Conservation (phyloP, 2,329 filamentous ascomycete species). For the Ciborinia camelliae region DNA sequence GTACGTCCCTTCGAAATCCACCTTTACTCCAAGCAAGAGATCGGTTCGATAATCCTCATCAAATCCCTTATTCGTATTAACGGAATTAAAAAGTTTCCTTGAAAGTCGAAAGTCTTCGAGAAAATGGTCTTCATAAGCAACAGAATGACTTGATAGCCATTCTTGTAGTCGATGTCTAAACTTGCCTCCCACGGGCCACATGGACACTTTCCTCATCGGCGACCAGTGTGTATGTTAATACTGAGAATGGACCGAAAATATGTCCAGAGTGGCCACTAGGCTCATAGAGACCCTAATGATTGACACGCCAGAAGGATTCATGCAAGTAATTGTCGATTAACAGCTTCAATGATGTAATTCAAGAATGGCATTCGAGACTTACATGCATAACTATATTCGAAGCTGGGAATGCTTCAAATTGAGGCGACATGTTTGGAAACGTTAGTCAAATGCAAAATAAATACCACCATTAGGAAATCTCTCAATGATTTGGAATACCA, state of each 20-base stretch:
- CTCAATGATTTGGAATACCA: not conserved
- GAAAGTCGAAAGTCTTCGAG: not conserved
- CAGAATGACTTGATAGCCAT: not conserved
- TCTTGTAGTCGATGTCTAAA: not conserved
- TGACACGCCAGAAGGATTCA: not conserved
- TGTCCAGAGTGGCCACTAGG: not conserved
- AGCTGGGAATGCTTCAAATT: not conserved
- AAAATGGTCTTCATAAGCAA: not conserved
- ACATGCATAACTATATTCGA: not conserved
- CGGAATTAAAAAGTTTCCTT: not conserved
- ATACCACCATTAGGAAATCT: too few species aligned
- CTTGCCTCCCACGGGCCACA: not conserved
- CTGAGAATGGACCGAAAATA: not conserved
- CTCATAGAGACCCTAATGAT: too few species aligned
- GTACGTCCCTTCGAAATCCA: not conserved
- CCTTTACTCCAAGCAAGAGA: not conserved
- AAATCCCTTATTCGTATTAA: not conserved
- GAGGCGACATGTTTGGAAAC: not conserved
- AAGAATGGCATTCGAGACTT: not conserved
- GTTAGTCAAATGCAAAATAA: not conserved
- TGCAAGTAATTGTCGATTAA: not conserved
- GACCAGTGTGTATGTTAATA: not conserved
- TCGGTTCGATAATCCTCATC: not conserved
- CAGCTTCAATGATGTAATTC: not conserved
- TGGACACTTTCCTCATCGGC: not conserved